Percentiles rank a stretch among this genome's conserved stretches.
These are phyloP conservation scores for Phytophthora idaei DNA, from an alignment of 352 stramenopile genomes.

Conservation along the genomic window DNA sequence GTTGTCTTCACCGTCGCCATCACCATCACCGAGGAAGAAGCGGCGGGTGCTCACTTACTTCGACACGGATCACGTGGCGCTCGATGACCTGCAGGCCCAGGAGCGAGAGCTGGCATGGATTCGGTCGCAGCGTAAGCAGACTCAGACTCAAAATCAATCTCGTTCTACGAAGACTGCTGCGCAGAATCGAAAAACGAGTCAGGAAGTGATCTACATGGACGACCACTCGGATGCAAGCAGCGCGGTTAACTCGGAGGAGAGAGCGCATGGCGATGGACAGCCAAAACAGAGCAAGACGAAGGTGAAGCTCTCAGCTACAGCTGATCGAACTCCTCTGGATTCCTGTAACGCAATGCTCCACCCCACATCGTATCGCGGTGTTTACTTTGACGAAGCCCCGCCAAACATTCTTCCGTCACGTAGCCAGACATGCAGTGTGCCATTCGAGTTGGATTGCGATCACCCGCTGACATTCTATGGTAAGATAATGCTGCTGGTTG, in stretches of 20 bases:
- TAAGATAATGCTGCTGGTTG: constrained; percentile 21
- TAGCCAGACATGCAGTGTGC: constrained; percentile 5
- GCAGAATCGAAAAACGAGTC: constrained; percentile 16
- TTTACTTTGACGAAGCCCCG: constrained; percentile 29
- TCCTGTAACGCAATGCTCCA: constrained; percentile 21
- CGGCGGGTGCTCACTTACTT: constrained; percentile 23
- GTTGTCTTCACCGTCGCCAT: constrained; percentile 2
- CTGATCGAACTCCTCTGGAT: background rate
- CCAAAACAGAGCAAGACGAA: background rate
- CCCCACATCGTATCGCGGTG: constrained; percentile 37
- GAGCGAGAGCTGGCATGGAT: constrained; percentile 50
- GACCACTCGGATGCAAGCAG: constrained; percentile 21
- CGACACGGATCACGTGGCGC: constrained; percentile 29
- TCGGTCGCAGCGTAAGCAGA: constrained; percentile 32
- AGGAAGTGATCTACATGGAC: constrained; percentile 22
- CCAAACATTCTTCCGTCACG: constrained; percentile 25
- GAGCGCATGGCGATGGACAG: constrained; percentile 3
- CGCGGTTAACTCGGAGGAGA: constrained; percentile 2
- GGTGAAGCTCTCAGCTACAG: background rate
- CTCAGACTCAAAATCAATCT: constrained; percentile 18
- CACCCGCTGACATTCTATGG: constrained; percentile 41
- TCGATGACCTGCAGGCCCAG: constrained; percentile 46
- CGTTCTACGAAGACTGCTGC: constrained; percentile 3
- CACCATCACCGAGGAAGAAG: constrained; percentile 29
- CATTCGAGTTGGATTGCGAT: constrained; percentile 28